Conservation (phyloP, 2,329 filamentous ascomycete genomes). For the Diplocarpon mali region DNA sequence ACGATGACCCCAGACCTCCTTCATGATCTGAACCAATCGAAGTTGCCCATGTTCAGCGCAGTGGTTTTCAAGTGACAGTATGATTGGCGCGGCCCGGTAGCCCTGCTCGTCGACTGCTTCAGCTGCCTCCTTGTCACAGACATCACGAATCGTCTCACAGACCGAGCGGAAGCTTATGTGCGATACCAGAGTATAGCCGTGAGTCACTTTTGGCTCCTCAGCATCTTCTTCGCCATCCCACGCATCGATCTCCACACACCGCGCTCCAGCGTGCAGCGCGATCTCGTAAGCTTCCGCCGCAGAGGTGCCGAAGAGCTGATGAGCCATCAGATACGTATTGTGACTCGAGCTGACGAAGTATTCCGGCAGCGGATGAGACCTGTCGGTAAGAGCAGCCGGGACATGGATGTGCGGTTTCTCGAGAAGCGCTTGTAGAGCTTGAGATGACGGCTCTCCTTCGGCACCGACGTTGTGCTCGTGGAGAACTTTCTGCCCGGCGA, state of each 20-base stretch:
- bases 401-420: slow-evolving; percentile 46
- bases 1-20: slow-evolving; percentile 48
- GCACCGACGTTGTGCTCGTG: slow-evolving; percentile 36
- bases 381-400: slow-evolving; percentile 42
- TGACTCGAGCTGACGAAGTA: slow-evolving; percentile 66
- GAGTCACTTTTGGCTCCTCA: slow-evolving; percentile 58
- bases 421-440: slow-evolving; percentile 39
- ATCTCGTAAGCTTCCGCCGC: slow-evolving; percentile 52
- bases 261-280: slow-evolving; percentile 49
- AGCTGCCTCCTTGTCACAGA: slow-evolving; percentile 45
- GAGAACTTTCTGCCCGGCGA: slow-evolving; percentile 42
- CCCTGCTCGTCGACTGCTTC: slow-evolving; percentile 31
- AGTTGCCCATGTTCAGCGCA: slow-evolving; percentile 47
- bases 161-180: slow-evolving; percentile 53
- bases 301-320: slow-evolving; percentile 56
- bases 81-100: slow-evolving; percentile 42
- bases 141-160: slow-evolving; percentile 53
- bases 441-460: slow-evolving; percentile 32
- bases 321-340: slow-evolving; percentile 61
- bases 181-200: slow-evolving; percentile 58
- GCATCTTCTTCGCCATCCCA: slow-evolving; percentile 53
- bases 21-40: slow-evolving; percentile 54
- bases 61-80: slow-evolving; percentile 59
- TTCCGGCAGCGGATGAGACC: slow-evolving; percentile 50
- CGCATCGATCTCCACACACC: slow-evolving; percentile 64